Evolutionary conservation across 1,139 yeast genomes (phyloP).

Genomic region (Hansenula anomala): DNA sequence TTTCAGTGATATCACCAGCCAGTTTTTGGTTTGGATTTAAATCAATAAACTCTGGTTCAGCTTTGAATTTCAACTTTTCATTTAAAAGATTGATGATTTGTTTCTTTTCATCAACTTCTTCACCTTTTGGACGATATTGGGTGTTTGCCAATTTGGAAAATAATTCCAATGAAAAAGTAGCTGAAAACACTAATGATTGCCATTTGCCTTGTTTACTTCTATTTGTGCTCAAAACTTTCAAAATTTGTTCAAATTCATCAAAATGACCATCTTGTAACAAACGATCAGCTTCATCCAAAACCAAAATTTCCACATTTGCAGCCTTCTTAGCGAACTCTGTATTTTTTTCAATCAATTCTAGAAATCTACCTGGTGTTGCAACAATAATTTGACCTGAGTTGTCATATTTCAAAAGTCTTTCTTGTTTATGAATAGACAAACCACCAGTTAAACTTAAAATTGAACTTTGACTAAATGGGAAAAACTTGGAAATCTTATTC

Average conservation of each 20-base stretch:
- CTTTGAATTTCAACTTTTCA: conserved; percentile 55
- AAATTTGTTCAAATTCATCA: conserved; percentile 81
- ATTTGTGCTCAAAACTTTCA: conserved; percentile 45
- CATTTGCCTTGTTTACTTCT: conserved; percentile 43
- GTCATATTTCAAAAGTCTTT: conserved; percentile 58
- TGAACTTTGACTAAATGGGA: conserved; percentile 51
- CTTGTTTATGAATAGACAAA: conserved; percentile 87
- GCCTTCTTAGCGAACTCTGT: conserved; percentile 49
- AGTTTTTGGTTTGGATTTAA: conserved; percentile 85
- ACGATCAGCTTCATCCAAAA: conserved; percentile 97
- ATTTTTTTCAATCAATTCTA: conserved; percentile 72
- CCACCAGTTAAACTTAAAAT: conserved; percentile 93
- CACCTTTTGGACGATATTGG: conserved; percentile 31
- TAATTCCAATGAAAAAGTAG: conserved; percentile 83
- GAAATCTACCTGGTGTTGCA: conserved; percentile 94
- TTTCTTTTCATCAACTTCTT: conserved; percentile 43
- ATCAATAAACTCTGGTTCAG: conserved; percentile 66
- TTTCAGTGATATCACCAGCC: conserved; percentile 73
- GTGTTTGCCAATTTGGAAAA: conserved; percentile 64
- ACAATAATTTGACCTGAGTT: conserved; percentile 76
- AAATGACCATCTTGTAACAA: conserved; percentile 94
- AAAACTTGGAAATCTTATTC: conserved; percentile 51
- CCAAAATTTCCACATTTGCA: conserved; percentile 63
- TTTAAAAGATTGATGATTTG: conserved; percentile 51
- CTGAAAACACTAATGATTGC: conserved; percentile 92